A percentile compares a stretch with the other conserved stretches of the same genome.
Conservation (phyloP, 2,329 filamentous ascomycete species). For the Endocalyx cinctus region DNA sequence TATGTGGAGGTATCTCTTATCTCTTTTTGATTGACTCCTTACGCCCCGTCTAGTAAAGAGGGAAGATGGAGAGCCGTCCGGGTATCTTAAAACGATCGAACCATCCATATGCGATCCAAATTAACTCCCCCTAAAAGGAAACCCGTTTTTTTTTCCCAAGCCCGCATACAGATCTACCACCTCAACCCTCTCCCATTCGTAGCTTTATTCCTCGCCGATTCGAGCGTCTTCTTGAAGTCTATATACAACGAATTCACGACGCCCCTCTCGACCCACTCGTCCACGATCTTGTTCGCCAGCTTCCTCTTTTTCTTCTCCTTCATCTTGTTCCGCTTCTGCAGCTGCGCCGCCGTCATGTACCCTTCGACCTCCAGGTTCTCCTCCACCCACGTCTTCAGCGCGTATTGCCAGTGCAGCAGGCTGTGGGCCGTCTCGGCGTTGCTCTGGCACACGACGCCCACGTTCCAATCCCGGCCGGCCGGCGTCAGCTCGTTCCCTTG, state of each 20-base stretch:
- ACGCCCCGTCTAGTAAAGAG: no score
- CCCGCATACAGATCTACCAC: no score
- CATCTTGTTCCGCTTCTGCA: constrained; percentile 58
- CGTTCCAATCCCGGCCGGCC: constrained; percentile 35
- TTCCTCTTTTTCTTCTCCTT: constrained; percentile 54
- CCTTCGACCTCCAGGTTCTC: constrained; percentile 55
- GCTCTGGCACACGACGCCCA: constrained; percentile 37
- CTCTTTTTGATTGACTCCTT: no score
- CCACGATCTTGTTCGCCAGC: constrained; percentile 59
- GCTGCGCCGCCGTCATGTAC: constrained; percentile 50
- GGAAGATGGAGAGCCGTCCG: no score
- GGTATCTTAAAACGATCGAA: no score
- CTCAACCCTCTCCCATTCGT: constrained; percentile 20
- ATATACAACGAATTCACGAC: constrained; percentile 59
- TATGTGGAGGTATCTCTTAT: no score
- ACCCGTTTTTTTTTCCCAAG: no score
- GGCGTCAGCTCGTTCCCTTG: constrained; percentile 32
- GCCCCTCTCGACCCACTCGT: constrained; percentile 55
- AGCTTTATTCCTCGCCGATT: constrained; percentile 47
- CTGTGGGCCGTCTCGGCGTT: constrained; percentile 65
- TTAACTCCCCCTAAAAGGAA: no score
- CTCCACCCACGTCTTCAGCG: constrained; percentile 68
- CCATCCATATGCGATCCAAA: no score
- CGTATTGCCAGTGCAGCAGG: constrained; percentile 70
- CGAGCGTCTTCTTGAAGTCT: constrained; percentile 61